Evolutionary conservation across 495 filamentous ascomycete genomes (phyloP), one percentile per base, ranked within the genome.

Genomic region (Endocarpon pusillum): DNA sequence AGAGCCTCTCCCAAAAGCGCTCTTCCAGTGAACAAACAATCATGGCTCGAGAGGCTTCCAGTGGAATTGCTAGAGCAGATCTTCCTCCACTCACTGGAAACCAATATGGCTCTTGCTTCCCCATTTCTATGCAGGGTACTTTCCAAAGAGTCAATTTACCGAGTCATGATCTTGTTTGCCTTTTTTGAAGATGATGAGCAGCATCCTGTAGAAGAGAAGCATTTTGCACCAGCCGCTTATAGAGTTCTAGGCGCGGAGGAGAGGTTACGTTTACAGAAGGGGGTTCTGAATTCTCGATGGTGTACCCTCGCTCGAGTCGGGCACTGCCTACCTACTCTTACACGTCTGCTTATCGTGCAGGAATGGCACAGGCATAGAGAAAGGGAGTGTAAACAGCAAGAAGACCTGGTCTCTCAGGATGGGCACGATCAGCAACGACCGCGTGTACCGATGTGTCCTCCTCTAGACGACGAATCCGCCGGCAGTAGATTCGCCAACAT

Each of bases 1-100:
- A 33, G 32, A 20, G 21, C 25, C 12, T 26, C 19, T 17, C 30
- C 19, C 46, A 40, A 12, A 36, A 42, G 15, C 14, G 26, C 10
- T 38, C 22, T 9, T 26, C 32, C 3, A 39, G 48, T 37, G 31
- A 45, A 42, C 3, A 42, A 40, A 4, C 44, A 59, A 28, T 62
- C 60, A 3, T 37, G 34, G 12, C 49, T 74, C 3, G 69, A 73
- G 42, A 40, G 42, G 8, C 48, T 74, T 1, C 69, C 67, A 1
- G 55, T 57, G 1, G 69, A 74, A 39, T 35, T 74, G 6, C 48
- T 74, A 21, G 60, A 71, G 43, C 45, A 53, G 32, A 65, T 73
- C 21, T 72, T 69, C 31, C 48, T 69, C 11, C 47, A 62, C 30
- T 53, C 59, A 15, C 32, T 64, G 39, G 67, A 72, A 36, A 25